These are phyloP conservation scores for Psilocybe tampanensis DNA, from an alignment of 768 basidiomycete species.

Conservation along the genomic window DNA sequence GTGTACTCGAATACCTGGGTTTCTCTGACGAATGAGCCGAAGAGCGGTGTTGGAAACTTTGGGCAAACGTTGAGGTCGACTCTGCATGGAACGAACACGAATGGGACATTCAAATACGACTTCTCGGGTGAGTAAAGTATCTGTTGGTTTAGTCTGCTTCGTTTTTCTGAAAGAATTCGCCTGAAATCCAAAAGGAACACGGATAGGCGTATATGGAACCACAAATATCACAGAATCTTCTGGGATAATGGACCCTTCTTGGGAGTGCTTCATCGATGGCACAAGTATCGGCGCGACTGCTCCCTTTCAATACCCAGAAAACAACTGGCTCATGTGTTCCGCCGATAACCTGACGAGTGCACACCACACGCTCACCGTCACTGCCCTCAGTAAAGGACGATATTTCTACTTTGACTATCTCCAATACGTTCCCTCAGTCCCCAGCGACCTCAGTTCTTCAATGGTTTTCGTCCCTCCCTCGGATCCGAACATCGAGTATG, in stretches of 20 bases:
- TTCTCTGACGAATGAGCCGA: constrained; percentile 7
- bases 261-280: constrained; percentile 34
- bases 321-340: constrained; percentile 34
- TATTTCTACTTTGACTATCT: constrained; percentile 34
- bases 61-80: constrained; percentile 19
- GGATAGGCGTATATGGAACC: constrained; percentile 25
- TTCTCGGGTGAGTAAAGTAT: constrained; percentile 20
- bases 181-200: constrained; percentile 22
- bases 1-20: constrained; percentile 19
- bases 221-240: constrained; percentile 16
- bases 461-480: constrained; percentile 14
- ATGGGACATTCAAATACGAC: constrained; percentile 19
- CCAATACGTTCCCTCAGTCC: constrained; percentile 24
- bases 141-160: background rate
- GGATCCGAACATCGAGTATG: constrained; percentile 21
- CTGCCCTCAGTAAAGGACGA: constrained; percentile 24
- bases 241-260: constrained; percentile 26
- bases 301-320: constrained; percentile 26
- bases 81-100: constrained; percentile 19
- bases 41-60: constrained; percentile 21
- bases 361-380: constrained; percentile 28
- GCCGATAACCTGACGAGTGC: constrained; percentile 21
- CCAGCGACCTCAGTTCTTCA: constrained; percentile 10
- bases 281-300: constrained; percentile 19
- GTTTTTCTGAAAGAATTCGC: background rate